These are phyloP conservation scores for Apophysomyces elegans DNA, from an alignment of 371 early-diverging fungal genomes.

Conservation along the genomic window DNA sequence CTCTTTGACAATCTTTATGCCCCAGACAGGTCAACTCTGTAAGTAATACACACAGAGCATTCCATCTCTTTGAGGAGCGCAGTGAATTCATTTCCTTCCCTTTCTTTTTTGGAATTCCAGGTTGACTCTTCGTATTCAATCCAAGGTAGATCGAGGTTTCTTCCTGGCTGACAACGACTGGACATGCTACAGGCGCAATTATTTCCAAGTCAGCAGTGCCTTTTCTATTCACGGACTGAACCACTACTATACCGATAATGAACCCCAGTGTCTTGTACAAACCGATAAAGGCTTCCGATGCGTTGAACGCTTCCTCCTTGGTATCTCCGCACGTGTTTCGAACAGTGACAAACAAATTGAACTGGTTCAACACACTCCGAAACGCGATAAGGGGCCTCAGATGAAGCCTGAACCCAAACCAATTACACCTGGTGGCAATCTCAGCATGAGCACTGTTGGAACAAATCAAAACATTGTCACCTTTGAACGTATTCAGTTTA, in stretches of 20 bases:
- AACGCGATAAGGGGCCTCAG: slow-evolving; percentile 88
- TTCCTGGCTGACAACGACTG: slow-evolving; percentile 76
- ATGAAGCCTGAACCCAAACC: slow-evolving; percentile 59
- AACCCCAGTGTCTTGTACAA: slow-evolving; percentile 56
- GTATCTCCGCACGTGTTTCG: slow-evolving; percentile 62
- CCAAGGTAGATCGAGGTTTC: slow-evolving; percentile 76
- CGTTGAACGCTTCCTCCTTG: slow-evolving; percentile 59
- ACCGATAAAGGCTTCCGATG: slow-evolving; percentile 31
- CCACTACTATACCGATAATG: slow-evolving; percentile 38
- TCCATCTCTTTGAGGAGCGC: not conserved
- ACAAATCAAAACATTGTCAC: slow-evolving; percentile 54
- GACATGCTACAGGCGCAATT: slow-evolving; percentile 91
- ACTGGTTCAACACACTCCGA: slow-evolving; percentile 84
- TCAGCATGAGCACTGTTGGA: slow-evolving; percentile 38
- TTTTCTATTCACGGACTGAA: slow-evolving; percentile 55
- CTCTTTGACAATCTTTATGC: slow-evolving; percentile 56
- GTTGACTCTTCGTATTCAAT: slow-evolving; percentile 39
- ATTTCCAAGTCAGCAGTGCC: slow-evolving; percentile 79
- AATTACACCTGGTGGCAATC: slow-evolving; percentile 52
- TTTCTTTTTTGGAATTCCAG: not conserved
- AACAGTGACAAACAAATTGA: slow-evolving; percentile 68
- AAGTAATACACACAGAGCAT: slow-evolving; percentile 19
- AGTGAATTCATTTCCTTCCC: slow-evolving; percentile 2
- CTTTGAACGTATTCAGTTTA: slow-evolving; percentile 90
- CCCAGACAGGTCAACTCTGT: slow-evolving; percentile 53